Base-by-base conservation (phyloP, 2,329 filamentous ascomycete species). In the Madurella fahalii region DNA sequence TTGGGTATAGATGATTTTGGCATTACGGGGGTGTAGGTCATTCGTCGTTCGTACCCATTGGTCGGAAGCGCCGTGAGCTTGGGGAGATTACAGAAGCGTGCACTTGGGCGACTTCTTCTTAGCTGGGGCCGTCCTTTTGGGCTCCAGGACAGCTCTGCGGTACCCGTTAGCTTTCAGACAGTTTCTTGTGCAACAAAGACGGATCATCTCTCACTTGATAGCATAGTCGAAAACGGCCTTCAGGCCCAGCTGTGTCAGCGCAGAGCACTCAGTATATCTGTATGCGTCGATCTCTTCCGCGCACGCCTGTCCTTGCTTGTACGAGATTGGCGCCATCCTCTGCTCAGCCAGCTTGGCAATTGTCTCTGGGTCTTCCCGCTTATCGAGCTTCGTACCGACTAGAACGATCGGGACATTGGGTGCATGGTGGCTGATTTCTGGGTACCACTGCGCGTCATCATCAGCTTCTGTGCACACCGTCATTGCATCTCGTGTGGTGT, bases 221-320 rank as follows among this genome's bases (percentile, higher is more conserved):
- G 94, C 94, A 75, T 96, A 93, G 69, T 99, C 94, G 69, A 99
- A 99, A 47, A 99, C 94, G 67, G 90, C 95, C 85, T 99, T 99
- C 65, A 99, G 75, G 73, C 96, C 96, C 68, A 93, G 82, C 78
- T 97, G 94, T 39, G 94, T 99, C 63, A 99, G 78, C 46, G 94
- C 94, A 50, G 94, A 97, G 77, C 94, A 99, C 76, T 99, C 94
- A 41, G 97, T 82, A 75, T 99, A 99, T 77, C 96, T 97, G 76
- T 94, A 89, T 44, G 94, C 93, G 69, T 85, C 87, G 74, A 99
- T 96, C 67, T 96, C 92, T 77, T 95, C 95, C 59, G 91, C 90
- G 61, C 93, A 89, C 61, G 86, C 77, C 60, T 96, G 80, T 40
- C 91, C 94, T 73, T 95, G 89, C 72, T 96, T 90, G 73, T 95